Evolutionary conservation across 768 basidiomycete genomes (phyloP), one percentile per base, ranked within the genome.

Genomic region (Inosperma sp.): DNA sequence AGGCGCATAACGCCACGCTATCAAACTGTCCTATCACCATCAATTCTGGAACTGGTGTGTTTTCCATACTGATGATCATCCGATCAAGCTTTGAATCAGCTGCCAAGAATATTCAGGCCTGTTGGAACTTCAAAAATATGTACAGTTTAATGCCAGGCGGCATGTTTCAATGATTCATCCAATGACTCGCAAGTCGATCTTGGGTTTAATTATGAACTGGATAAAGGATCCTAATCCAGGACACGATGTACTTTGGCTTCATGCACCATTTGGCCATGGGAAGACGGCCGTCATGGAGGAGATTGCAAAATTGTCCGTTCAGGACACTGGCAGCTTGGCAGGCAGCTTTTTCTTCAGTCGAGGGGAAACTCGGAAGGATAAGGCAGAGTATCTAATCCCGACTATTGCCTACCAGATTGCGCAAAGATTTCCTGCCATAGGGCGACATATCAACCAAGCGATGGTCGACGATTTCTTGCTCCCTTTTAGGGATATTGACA

Each of bases 181-280:
- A 16, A 50, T 31, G 33, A 63, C 60, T 7, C 56, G 59, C 13
- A 33, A 26, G 4, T 47, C 34, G 17, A 48, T 63, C 5, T n/a
- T 59, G 7, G 10, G 36, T 2, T 12, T 34, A 21, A 54, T 56
- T 22, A 31, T 19, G 9, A 26, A 27, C 5, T 61, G 58, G 59
- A 40, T 58, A 5, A 23, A 55, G 26, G 36, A 56, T 23, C 29
- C 19, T 14, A 23, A 46, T 8, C 37, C 36, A 7, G 17, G n/a
- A 3, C 21, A 29, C 21, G 35, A 48, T 23, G 17, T 61, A 3
- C 37, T 61, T 22, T 63, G 62, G 62, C 39, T 63, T 9, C 37
- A 54, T 31, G 63, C 61, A 5, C 35, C 55, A 3, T 52, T 56
- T 40, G 61, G 61, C n/a, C 51, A 48, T n/a, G 59, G 63, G 4